phyloP scores from a whole-genome alignment of 2,329 filamentous ascomycete species.

The Aspergillus sp. region DNA sequence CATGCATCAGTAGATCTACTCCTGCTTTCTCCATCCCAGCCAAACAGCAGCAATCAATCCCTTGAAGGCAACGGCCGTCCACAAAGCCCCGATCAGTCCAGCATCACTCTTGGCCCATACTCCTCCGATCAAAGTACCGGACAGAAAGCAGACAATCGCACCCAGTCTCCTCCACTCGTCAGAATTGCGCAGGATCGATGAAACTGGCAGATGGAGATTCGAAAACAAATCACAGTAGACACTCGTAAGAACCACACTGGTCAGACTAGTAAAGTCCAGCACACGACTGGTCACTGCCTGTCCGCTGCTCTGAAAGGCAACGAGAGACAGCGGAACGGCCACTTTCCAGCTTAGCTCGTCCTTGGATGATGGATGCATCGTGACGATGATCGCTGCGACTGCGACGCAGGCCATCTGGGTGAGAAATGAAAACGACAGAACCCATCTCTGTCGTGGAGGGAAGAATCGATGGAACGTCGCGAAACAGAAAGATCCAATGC shows the following conservation, averaged over 20 bases:
- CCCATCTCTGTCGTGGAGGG: slow-evolving; percentile 39
- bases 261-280: slow-evolving; percentile 65
- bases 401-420: slow-evolving; percentile 49
- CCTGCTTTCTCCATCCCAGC: too few relatives aligned
- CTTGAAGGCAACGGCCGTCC: slow-evolving; percentile 54
- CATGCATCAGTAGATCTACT: too few relatives aligned
- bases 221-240: slow-evolving; percentile 78
- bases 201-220: too few relatives aligned
- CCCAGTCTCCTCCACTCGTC: slow-evolving; percentile 51
- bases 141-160: slow-evolving; percentile 47
- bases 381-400: slow-evolving; percentile 52
- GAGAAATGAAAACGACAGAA: slow-evolving; percentile 47
- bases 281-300: slow-evolving; percentile 72
- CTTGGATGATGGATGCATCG: slow-evolving; percentile 41
- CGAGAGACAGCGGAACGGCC: slow-evolving; percentile 61
- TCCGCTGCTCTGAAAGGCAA: slow-evolving; percentile 73
- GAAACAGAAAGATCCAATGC: too few relatives aligned
- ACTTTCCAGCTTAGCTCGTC: slow-evolving; percentile 51
- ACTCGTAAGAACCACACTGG: slow-evolving; percentile 74
- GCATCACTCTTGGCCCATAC: slow-evolving; percentile 49
- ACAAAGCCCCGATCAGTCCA: slow-evolving; percentile 53
- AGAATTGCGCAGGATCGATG: slow-evolving; percentile 39
- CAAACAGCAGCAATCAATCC: too few relatives aligned
- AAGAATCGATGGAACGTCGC: slow-evolving; percentile 59
- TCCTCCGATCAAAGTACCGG: slow-evolving; percentile 53